Percentiles rank a stretch among this genome's conserved stretches.
These are phyloP conservation scores for Cylindrotheca closterium DNA, from an alignment of 108 stramenopile species.

Conservation along the genomic window DNA sequence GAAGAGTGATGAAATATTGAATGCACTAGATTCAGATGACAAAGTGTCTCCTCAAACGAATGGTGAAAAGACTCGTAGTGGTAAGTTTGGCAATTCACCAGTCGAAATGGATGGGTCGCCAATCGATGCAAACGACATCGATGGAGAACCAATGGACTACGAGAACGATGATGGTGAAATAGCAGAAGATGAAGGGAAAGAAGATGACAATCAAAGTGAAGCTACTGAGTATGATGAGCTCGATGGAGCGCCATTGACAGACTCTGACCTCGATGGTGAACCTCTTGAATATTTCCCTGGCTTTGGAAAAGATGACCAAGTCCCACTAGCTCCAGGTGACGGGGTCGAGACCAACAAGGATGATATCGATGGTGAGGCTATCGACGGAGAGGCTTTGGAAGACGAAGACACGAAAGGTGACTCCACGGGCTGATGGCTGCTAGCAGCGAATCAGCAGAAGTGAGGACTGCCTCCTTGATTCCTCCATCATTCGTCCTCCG, in stretches of 20 bases:
- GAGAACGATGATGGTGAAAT: constrained; percentile 1
- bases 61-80: not conserved
- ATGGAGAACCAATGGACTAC: constrained; percentile 11
- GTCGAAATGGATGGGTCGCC: too few species aligned
- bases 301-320: not conserved
- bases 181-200: constrained; percentile 7
- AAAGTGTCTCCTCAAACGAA: too few species aligned
- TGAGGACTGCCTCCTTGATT: too few species aligned
- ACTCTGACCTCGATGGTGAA: constrained; percentile 3
- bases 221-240: constrained; percentile 27
- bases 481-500: not conserved
- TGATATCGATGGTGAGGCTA: constrained; percentile 10
- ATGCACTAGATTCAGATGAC: too few species aligned
- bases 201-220: constrained; percentile 39
- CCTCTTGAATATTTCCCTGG: not conserved
- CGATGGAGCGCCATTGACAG: constrained; percentile 23
- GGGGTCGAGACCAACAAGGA: not conserved
- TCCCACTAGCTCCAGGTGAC: too few species aligned
- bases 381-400: constrained; percentile 30
- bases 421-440: too few species aligned
- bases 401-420: constrained; percentile 12
- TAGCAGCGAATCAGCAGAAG: too few species aligned
- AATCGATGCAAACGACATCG: constrained; percentile 12
- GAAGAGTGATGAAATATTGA: constrained; percentile 1
- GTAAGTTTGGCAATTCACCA: not conserved